Conservation (phyloP, 192 early-diverging fungal genomes). For the Backusella luteola region DNA sequence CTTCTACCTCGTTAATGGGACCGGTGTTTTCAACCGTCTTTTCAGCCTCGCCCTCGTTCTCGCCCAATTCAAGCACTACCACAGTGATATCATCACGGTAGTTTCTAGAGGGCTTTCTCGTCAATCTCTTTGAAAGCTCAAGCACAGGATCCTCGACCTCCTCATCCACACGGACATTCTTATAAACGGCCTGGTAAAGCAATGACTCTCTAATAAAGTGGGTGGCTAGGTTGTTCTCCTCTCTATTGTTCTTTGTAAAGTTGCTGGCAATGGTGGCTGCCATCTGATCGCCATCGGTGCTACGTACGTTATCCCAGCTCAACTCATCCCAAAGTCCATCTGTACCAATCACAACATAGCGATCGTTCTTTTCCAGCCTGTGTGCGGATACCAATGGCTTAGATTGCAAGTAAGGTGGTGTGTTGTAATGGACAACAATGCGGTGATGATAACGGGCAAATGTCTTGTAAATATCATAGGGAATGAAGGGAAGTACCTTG, state of each 20-base stretch:
- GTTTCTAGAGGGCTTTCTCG: conserved; percentile 42
- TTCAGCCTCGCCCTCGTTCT: not conserved
- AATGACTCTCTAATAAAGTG: conserved; percentile 25
- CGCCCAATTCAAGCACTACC: conserved; percentile 44
- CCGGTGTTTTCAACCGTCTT: conserved; percentile 1
- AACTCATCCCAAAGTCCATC: conserved; percentile 85
- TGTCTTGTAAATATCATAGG: conserved; percentile 31
- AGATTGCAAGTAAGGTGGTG: conserved; percentile 78
- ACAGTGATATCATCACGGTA: conserved; percentile 88
- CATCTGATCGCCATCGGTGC: conserved; percentile 57
- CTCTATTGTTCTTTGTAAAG: not conserved
- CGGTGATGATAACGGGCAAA: conserved; percentile 39
- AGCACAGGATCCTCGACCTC: conserved; percentile 10
- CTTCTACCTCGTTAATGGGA: not conserved
- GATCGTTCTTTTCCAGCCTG: conserved; percentile 56
- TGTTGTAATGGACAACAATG: conserved; percentile 42
- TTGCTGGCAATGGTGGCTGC: conserved; percentile 35
- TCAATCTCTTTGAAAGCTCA: conserved; percentile 35
- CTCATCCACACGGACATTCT: conserved; percentile 10
- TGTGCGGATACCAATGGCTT: conserved; percentile 67
- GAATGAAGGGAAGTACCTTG: conserved; percentile 45
- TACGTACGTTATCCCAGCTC: conserved; percentile 58
- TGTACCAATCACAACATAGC: conserved; percentile 76
- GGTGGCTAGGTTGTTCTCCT: conserved; percentile 27
- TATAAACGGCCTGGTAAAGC: conserved; percentile 23